Percentiles rank a stretch among this genome's conserved stretches.
Conservation (phyloP, 208 protist species). For the Jaenimonas drosophilae region DNA sequence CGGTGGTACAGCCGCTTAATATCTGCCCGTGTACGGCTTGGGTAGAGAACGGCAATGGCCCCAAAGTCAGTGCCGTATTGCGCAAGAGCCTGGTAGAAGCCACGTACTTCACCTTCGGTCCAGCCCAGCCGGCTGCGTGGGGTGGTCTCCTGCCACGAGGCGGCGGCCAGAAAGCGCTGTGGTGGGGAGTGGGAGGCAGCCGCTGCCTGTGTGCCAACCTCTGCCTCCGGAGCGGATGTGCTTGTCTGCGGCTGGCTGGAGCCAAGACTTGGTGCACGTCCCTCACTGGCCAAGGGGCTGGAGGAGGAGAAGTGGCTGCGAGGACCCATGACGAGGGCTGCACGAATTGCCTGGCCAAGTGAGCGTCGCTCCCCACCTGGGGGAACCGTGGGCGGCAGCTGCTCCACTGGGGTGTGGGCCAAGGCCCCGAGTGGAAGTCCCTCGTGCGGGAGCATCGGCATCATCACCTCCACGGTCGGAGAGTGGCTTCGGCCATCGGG, state of each 20-base stretch:
- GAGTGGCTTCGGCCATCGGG: no score
- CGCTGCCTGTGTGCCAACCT: background rate
- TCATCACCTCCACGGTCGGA: no score
- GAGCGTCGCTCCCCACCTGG: constrained; percentile 32
- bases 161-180: no score
- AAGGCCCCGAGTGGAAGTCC: constrained; percentile 37
- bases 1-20: constrained; percentile 78
- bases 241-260: background rate
- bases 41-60: constrained; percentile 72
- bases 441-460: background rate
- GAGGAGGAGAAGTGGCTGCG: no score
- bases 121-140: constrained; percentile 25
- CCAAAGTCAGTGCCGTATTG: constrained; percentile 88
- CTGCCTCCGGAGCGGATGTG: background rate
- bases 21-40: constrained; percentile 40
- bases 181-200: no score
- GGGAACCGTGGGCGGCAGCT: constrained; percentile 62
- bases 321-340: constrained; percentile 6
- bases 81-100: constrained; percentile 76
- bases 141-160: constrained; percentile 10
- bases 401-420: constrained; percentile 45
- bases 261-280: background rate
- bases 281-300: background rate
- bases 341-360: constrained; percentile 46
- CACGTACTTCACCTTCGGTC: constrained; percentile 59